A percentile compares a stretch with the other conserved stretches of the same genome.
Conservation (phyloP, 208 protist genomes). For the Leishmania guyanensis region DNA sequence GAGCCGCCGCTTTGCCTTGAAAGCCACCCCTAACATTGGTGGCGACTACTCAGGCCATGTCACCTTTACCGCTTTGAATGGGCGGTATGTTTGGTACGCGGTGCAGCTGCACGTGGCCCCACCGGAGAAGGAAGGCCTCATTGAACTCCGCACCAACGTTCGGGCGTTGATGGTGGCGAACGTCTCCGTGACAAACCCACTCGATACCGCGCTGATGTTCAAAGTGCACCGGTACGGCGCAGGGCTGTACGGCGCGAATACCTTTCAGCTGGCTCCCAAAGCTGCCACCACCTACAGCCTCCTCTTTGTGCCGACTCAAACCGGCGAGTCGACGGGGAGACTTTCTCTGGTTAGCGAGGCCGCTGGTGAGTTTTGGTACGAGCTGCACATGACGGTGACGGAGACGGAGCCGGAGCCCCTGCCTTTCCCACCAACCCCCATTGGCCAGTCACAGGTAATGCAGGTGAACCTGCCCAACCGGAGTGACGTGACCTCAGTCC, state of each 20-base stretch:
- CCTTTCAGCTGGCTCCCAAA: constrained; percentile 53
- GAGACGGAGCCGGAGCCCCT: constrained; percentile 74
- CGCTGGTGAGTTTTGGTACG: constrained; percentile 95
- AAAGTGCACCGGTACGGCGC: constrained; percentile 71
- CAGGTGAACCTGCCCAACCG: constrained; percentile 83
- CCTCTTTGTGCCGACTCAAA: constrained; percentile 84
- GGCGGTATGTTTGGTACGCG: constrained; percentile 92
- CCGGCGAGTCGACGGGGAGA: constrained; percentile 66
- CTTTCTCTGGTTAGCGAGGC: constrained; percentile 89
- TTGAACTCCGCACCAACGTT: constrained; percentile 82
- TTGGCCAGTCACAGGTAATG: constrained; percentile 64
- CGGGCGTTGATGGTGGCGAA: constrained; percentile 86
- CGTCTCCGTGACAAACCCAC: constrained; percentile 87
- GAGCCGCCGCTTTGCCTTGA: constrained; percentile 75
- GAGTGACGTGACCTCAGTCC: constrained; percentile 40
- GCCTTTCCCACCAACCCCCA: constrained; percentile 57
- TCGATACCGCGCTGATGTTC: constrained; percentile 73
- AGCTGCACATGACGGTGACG: constrained; percentile 79
- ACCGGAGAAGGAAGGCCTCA: constrained; percentile 85
- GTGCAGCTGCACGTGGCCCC: constrained; percentile 79
- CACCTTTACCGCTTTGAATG: constrained; percentile 71
- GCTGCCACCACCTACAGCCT: constrained; percentile 69
- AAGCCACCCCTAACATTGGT: constrained; percentile 72
- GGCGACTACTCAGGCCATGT: constrained; percentile 87
- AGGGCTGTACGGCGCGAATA: constrained; percentile 81